Percentiles rank a stretch among this genome's conserved stretches.
These are phyloP conservation scores for Magnusiomyces ingens DNA, from an alignment of 1,139 yeast species.

Conservation along the genomic window DNA sequence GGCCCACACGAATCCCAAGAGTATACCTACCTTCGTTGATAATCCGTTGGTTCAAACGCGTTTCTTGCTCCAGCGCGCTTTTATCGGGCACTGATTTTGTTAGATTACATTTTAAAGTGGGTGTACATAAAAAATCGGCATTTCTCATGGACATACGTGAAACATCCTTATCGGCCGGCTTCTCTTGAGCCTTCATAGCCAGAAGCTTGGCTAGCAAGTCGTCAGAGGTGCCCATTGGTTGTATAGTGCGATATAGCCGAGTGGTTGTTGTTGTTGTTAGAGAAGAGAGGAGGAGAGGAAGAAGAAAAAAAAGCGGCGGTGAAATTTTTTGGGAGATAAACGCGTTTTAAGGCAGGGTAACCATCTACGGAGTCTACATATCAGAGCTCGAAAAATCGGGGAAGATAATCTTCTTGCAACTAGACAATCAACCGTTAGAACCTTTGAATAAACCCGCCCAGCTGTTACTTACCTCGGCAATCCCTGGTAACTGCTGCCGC, in stretches of 20 bases:
- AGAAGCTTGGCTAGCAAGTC: conserved; percentile 14
- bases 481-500: conserved; percentile 38
- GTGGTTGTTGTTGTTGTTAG: conserved; percentile 3
- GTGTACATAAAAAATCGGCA: too few species aligned
- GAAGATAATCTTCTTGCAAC: too few species aligned
- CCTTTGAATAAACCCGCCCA: too few species aligned
- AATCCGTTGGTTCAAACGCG: conserved; percentile 42
- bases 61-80: conserved; percentile 36
- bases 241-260: too few species aligned
- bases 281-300: background rate
- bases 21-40: conserved; percentile 38
- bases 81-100: conserved; percentile 11
- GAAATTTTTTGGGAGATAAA: too few species aligned
- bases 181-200: conserved; percentile 1
- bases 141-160: conserved; percentile 10
- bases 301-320: too few species aligned
- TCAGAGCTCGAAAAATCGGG: too few species aligned
- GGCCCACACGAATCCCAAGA: background rate
- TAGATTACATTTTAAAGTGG: background rate
- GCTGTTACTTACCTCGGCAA: conserved; percentile 20
- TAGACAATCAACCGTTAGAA: too few species aligned
- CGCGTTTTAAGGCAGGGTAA: too few species aligned
- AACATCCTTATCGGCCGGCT: conserved; percentile 10
- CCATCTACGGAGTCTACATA: too few species aligned
- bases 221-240: conserved; percentile 13